Base-by-base conservation (phyloP, 2,329 filamentous ascomycete species). In the Aspergillus neoniger region DNA sequence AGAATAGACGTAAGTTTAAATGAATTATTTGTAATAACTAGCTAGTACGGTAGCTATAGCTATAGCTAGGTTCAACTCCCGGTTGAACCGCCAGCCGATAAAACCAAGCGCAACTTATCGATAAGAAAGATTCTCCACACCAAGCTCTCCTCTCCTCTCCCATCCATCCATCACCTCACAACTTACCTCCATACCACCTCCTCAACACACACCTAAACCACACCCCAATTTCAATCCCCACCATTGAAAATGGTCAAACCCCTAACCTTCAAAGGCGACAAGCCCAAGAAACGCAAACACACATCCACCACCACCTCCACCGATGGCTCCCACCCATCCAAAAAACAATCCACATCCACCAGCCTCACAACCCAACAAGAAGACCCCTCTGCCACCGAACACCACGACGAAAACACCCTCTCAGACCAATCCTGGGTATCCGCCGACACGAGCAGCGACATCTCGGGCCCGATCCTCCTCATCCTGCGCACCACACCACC, bases 201-300 rank as follows among this genome's bases (percentile, higher is more conserved):
- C 49, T 17, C 38, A 21, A 28, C 59, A 25, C 23, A 25, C 23
- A 25, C 23, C 23, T 25, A 25, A 25, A 25, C 28, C 9, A 17
- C 50, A 55, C 30, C 9, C 57, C 12, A 36, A 36, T 36, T 15
- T 5, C 64, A 72, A 28, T 28, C 25, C 2, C 2, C 25, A 8
- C 25, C 25, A 28, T 28, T 28, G 25, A 28, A 68, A 61, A 79
- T 77, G 77, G 76, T 96, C 69, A 97, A 96, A 76, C 88, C 94
- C 51, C 85, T 99, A 60, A 83, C 87, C 52, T 99, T 99, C 84
- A 99, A 99, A 80, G 95, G 95, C 82, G 95, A 99, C 80, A 97
- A 95, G 80, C 80, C 86, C 61, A 96, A 95, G 79, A 97, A 97
- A 83, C 86, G 92, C 76, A 97, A 96, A 84, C 87, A 91, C 68